A percentile compares a stretch with the other conserved stretches of the same genome.
phyloP scores from a whole-genome alignment of 1,284 basidiomycete genomes.

The Trametes hirsuta region DNA sequence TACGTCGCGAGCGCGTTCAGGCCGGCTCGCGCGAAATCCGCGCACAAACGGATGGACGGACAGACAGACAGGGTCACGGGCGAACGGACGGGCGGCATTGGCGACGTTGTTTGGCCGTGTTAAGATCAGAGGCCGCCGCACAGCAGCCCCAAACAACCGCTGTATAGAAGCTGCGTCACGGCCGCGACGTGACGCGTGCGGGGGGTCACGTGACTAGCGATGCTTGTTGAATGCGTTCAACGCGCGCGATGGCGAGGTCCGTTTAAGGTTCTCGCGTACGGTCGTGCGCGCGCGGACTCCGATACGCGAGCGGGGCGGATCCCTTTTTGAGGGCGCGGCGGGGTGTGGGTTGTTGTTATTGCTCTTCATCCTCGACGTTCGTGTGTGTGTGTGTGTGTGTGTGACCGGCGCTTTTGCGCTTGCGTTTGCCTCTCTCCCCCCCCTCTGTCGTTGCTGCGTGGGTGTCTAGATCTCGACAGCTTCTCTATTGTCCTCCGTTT shows the following conservation, averaged over 20 bases:
- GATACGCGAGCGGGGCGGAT: not conserved
- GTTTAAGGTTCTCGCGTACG: not conserved
- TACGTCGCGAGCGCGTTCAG: too few species aligned
- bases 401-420: too few species aligned
- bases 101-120: not conserved
- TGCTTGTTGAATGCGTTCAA: not conserved
- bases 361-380: too few species aligned
- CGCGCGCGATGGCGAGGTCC: not conserved
- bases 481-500: not conserved
- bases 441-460: too few species aligned
- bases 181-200: not conserved
- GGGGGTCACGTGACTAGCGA: not conserved
- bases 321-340: not conserved
- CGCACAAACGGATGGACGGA: too few species aligned
- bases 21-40: too few species aligned
- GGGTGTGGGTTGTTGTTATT: not conserved
- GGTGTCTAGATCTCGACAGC: not conserved
- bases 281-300: not conserved
- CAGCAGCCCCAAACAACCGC: constrained; percentile 9
- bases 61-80: not conserved
- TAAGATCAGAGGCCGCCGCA: constrained; percentile 4
- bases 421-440: too few species aligned
- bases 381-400: too few species aligned
- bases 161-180: not conserved
- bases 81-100: not conserved